These are phyloP conservation scores for Houttuynia cordata DNA, from an alignment of 164 flowering plant genomes.

Conservation along the genomic window DNA sequence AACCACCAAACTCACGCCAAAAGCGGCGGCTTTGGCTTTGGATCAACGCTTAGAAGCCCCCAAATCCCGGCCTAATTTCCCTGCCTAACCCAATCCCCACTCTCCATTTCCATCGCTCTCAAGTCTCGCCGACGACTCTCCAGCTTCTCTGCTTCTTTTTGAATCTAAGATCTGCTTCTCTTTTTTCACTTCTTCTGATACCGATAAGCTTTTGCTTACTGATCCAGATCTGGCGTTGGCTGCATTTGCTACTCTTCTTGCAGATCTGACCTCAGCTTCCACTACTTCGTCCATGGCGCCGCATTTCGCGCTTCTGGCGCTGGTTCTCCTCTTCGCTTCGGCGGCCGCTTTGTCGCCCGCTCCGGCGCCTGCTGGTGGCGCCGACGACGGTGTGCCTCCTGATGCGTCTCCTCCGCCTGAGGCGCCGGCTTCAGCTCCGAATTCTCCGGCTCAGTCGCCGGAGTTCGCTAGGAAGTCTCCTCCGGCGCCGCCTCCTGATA, in stretches of 20 bases:
- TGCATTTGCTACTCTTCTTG: background rate
- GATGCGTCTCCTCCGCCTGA: background rate
- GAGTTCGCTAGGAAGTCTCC: background rate
- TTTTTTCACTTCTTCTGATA: no score
- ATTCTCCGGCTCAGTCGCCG: constrained; percentile 1
- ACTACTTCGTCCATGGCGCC: constrained; percentile 12
- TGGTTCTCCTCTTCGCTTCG: constrained; percentile 7
- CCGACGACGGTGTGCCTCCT: no score
- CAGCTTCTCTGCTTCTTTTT: no score
- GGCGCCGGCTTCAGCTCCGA: constrained; percentile 1
- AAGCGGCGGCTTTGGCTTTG: no score
- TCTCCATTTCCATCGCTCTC: no score
- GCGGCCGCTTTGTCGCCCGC: constrained; percentile 5
- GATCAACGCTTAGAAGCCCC: no score
- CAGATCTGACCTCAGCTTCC: background rate
- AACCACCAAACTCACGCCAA: no score
- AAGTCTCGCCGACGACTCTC: background rate
- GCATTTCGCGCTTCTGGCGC: constrained; percentile 1
- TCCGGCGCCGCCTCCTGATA: background rate
- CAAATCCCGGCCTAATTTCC: background rate
- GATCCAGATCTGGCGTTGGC: background rate
- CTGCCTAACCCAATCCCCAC: background rate
- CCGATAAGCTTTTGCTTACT: no score
- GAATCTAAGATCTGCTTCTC: background rate
- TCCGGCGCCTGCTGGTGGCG: constrained; percentile 8